Evolutionary conservation across 768 basidiomycete genomes (phyloP).

Genomic region (Tulasnella sp.): DNA sequence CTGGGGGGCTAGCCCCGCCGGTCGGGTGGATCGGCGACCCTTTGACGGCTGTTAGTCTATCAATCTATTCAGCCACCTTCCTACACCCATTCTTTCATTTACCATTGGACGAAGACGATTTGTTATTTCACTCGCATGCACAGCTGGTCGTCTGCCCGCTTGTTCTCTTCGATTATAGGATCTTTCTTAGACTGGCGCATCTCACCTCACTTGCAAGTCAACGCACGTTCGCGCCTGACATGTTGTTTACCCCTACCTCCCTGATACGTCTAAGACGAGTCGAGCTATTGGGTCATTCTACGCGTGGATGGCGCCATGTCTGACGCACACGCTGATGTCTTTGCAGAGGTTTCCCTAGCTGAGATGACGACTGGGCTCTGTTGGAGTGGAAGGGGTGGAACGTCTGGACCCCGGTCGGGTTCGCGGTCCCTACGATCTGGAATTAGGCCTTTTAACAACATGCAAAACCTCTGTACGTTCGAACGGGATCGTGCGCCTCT

Average conservation of each 20-base stretch:
- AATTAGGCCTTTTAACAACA: slow-evolving; percentile 2
- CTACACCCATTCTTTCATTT: slow-evolving; percentile 13
- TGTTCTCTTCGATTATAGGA: slow-evolving; percentile 16
- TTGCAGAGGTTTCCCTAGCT: not conserved
- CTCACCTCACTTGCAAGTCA: slow-evolving; percentile 2
- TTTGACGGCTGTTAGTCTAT: slow-evolving; percentile 11
- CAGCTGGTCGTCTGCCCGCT: slow-evolving; percentile 7
- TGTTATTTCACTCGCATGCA: slow-evolving; percentile 16
- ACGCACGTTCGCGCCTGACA: slow-evolving; percentile 10
- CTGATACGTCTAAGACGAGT: not conserved
- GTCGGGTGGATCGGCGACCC: slow-evolving; percentile 14
- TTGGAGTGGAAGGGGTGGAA: not conserved
- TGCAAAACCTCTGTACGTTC: not conserved
- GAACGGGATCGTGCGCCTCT: not conserved
- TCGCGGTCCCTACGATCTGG: slow-evolving; percentile 12
- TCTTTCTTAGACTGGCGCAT: not conserved
- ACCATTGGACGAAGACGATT: slow-evolving; percentile 2
- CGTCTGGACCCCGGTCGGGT: not conserved
- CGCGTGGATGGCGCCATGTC: not conserved
- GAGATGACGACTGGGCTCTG: slow-evolving; percentile 8
- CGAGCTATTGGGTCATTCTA: not conserved
- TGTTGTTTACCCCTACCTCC: not conserved
- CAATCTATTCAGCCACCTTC: slow-evolving; percentile 15
- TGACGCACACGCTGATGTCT: slow-evolving; percentile 2
- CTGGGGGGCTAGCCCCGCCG: slow-evolving; percentile 10